A percentile compares a stretch with the other conserved stretches of the same genome.
Evolutionary conservation across 441 rosid genomes (phyloP).

Genomic region (Pelargonium myrrhifolium): DNA sequence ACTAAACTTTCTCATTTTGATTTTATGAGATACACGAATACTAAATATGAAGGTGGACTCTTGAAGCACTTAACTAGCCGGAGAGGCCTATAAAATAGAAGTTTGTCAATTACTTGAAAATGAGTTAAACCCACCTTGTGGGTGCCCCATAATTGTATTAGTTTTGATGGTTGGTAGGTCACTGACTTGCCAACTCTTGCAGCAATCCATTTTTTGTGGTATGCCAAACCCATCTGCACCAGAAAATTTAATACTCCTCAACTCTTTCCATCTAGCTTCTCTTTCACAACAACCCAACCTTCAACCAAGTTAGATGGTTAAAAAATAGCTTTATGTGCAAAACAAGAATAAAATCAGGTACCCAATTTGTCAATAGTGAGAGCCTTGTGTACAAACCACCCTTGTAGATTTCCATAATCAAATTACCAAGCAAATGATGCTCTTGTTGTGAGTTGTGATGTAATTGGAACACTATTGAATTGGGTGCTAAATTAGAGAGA

Average conservation of each 20-base stretch:
- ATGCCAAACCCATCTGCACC: constrained; percentile 5
- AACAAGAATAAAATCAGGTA: too few species aligned
- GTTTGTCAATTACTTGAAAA: constrained; percentile 15
- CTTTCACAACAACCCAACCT: too few species aligned
- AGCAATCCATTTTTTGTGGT: not conserved
- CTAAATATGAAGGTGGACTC: not conserved
- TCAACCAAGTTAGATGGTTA: too few species aligned
- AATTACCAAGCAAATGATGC: not conserved
- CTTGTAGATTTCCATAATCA: too few species aligned
- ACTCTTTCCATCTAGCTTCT: not conserved
- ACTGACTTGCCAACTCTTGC: constrained; percentile 19
- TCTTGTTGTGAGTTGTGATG: constrained; percentile 7
- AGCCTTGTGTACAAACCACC: too few species aligned
- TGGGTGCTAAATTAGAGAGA: not conserved
- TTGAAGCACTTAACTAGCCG: not conserved
- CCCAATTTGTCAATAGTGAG: too few species aligned
- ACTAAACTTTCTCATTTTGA: too few species aligned
- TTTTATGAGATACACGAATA: too few species aligned
- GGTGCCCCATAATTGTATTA: not conserved
- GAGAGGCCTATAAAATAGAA: constrained; percentile 6
- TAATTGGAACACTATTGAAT: constrained; percentile 14
- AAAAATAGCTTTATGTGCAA: too few species aligned
- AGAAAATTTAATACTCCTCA: not conserved
- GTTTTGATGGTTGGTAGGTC: constrained; percentile 15
- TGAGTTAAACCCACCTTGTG: constrained; percentile 16